A percentile compares a stretch with the other conserved stretches of the same genome.
These are phyloP conservation scores for Cyberlindnera samutprakarnensis DNA, from an alignment of 805 yeast genomes.

Conservation along the genomic window DNA sequence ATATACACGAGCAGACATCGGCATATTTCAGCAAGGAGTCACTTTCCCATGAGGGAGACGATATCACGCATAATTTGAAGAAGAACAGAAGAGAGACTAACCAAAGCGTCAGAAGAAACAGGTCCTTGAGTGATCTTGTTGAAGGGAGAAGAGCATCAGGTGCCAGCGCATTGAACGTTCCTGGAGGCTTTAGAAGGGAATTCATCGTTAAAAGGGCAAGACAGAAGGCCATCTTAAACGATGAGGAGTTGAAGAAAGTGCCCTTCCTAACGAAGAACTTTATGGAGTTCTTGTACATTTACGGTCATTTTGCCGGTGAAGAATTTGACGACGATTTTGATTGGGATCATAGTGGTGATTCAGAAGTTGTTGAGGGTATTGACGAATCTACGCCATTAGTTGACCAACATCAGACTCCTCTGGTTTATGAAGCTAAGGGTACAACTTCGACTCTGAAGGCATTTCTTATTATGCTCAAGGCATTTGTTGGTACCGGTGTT, in stretches of 20 bases:
- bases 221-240: conserved; percentile 14
- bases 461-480: conserved; percentile 61
- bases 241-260: conserved; percentile 25
- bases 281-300: conserved; percentile 66
- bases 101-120: conserved; percentile 10
- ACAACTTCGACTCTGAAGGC: conserved; percentile 71
- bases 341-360: conserved; percentile 32
- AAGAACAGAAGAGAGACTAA: conserved; percentile 5
- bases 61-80: conserved; percentile 18
- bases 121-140: conserved; percentile 17
- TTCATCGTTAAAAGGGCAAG: conserved; percentile 38
- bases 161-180: conserved; percentile 68
- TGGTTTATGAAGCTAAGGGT: conserved; percentile 34
- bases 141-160: conserved; percentile 46
- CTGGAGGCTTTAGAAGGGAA: conserved; percentile 79
- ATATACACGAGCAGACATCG: conserved; percentile 9
- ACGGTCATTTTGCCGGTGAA: conserved; percentile 87
- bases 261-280: conserved; percentile 63
- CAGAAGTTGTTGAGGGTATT: conserved; percentile 14
- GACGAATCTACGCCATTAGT: conserved; percentile 23
- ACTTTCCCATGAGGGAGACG: conserved; percentile 19
- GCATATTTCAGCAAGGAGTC: conserved; percentile 13
- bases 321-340: conserved; percentile 63
- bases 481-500: conserved; percentile 74
- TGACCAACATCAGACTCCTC: conserved; percentile 5